phyloP scores from a whole-genome alignment of 2,329 filamentous ascomycete genomes.

The Aspergillus flavus region DNA sequence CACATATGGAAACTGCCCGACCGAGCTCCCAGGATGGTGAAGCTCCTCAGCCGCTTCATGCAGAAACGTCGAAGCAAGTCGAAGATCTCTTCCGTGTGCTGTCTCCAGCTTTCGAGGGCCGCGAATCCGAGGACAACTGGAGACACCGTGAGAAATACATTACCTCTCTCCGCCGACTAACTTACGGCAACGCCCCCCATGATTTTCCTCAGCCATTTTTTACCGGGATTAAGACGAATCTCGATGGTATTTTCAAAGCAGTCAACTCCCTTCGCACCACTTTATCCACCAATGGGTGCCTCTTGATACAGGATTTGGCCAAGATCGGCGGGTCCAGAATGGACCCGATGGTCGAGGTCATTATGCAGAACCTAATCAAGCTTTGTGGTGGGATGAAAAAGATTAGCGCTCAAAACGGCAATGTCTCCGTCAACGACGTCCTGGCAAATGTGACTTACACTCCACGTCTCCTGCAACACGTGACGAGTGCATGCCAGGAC shows the following conservation, averaged over 20 bases:
- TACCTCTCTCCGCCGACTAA: slow-evolving; percentile 72
- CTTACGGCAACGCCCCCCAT: slow-evolving; percentile 78
- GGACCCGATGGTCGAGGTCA: slow-evolving; percentile 85
- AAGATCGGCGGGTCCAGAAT: slow-evolving; percentile 74
- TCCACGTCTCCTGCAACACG: slow-evolving; percentile 78
- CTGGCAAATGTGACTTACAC: slow-evolving; percentile 80
- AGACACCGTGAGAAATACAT: slow-evolving; percentile 79
- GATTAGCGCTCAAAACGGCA: slow-evolving; percentile 83
- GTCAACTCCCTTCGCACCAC: slow-evolving; percentile 84
- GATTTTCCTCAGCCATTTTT: slow-evolving; percentile 76
- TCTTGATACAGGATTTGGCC: slow-evolving; percentile 81
- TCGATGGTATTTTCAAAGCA: slow-evolving; percentile 88
- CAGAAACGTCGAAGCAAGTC: slow-evolving; percentile 83
- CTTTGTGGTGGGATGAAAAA: slow-evolving; percentile 89
- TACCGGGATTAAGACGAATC: slow-evolving; percentile 67
- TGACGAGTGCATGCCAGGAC: slow-evolving; percentile 80
- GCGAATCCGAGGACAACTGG: slow-evolving; percentile 91
- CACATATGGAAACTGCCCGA: slow-evolving; percentile 30
- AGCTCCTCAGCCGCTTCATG: slow-evolving; percentile 75
- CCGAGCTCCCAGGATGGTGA: slow-evolving; percentile 60
- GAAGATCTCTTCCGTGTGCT: slow-evolving; percentile 85
- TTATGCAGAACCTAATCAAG: slow-evolving; percentile 88
- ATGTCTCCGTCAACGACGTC: slow-evolving; percentile 77
- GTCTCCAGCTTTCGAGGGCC: slow-evolving; percentile 79
- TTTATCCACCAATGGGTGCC: slow-evolving; percentile 82